phyloP scores from a whole-genome alignment of 2,329 filamentous ascomycete genomes.

The Arachnomyces sp. region DNA sequence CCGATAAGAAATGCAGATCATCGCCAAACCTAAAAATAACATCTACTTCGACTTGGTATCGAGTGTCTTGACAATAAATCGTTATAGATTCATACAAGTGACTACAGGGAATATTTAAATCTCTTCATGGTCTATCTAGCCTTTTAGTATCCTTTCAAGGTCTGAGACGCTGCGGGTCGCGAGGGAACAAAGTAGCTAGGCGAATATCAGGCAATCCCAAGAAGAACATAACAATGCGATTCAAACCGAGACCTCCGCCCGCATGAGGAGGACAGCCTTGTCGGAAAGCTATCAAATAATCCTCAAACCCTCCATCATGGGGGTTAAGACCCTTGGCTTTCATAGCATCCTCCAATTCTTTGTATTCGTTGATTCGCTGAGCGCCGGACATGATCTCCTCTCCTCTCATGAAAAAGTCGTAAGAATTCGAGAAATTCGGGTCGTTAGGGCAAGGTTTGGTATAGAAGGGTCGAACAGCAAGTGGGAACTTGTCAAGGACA shows the following conservation, averaged over 20 bases:
- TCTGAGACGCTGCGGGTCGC: constrained; percentile 52
- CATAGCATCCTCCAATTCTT: constrained; percentile 53
- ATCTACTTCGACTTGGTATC: constrained; percentile 6
- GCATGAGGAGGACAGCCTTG: constrained; percentile 59
- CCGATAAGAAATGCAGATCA: constrained; percentile 19
- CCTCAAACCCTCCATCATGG: constrained; percentile 51
- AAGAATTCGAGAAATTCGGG: constrained; percentile 58
- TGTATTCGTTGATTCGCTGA: constrained; percentile 58
- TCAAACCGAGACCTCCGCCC: constrained; percentile 58
- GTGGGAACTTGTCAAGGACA: constrained; percentile 92
- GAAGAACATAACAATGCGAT: constrained; percentile 62
- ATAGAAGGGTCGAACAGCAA: constrained; percentile 83
- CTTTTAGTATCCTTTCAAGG: constrained; percentile 20
- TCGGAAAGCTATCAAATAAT: constrained; percentile 58
- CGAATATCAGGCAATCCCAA: constrained; percentile 57
- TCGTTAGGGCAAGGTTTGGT: constrained; percentile 70
- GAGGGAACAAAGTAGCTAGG: constrained; percentile 55
- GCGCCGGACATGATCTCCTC: constrained; percentile 63
- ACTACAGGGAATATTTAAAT: too few relatives aligned
- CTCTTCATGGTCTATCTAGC: too few relatives aligned
- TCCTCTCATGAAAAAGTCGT: constrained; percentile 65
- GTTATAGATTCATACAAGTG: too few relatives aligned
- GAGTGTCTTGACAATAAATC: constrained; percentile 1
- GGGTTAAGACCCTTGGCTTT: constrained; percentile 53
- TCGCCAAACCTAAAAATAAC: not conserved